These are phyloP conservation scores for Teratosphaeriaceae sp. DNA, from an alignment of 2,329 filamentous ascomycete species.

Conservation along the genomic window DNA sequence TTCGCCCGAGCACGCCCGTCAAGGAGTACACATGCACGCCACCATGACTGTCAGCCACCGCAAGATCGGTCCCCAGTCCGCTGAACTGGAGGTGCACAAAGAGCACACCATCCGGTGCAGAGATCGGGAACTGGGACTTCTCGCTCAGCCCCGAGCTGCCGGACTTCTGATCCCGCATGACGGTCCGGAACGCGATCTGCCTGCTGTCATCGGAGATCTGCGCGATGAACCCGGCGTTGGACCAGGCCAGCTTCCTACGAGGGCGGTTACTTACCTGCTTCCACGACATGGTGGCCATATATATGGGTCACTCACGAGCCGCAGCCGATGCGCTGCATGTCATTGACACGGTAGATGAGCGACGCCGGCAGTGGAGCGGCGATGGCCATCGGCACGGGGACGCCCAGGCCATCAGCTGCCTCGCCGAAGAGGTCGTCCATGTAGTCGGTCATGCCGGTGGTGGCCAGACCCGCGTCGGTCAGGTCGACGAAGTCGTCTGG, in stretches of 20 bases:
- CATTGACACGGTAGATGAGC: conserved; percentile 66
- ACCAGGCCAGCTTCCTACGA: conserved; percentile 74
- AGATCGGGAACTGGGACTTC: conserved; percentile 59
- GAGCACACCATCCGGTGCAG: conserved; percentile 54
- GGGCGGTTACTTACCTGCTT: conserved; percentile 8
- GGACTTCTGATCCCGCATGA: conserved; percentile 61
- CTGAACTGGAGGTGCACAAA: conserved; percentile 82
- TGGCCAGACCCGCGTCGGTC: conserved; percentile 14
- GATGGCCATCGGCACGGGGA: conserved; percentile 53
- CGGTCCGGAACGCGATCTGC: conserved; percentile 63
- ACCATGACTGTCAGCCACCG: conserved; percentile 72
- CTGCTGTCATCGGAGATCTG: conserved; percentile 67
- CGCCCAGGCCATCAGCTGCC: conserved; percentile 43
- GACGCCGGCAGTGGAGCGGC: conserved; percentile 48
- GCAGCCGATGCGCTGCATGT: conserved; percentile 67
- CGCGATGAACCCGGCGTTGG: conserved; percentile 77
- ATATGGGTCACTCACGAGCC: conserved; percentile 61
- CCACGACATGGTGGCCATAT: background rate
- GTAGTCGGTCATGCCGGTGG: conserved; percentile 38
- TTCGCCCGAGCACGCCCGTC: conserved; percentile 65
- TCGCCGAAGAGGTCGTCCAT: conserved; percentile 74
- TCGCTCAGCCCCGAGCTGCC: conserved; percentile 72
- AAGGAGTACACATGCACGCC: conserved; percentile 69
- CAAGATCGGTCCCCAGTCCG: conserved; percentile 68
- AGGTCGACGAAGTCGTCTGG: conserved; percentile 17